A percentile compares a stretch with the other conserved stretches of the same genome.
Evolutionary conservation across 768 basidiomycete genomes (phyloP).

Genomic region (Chalciporus sphaerocephalus): DNA sequence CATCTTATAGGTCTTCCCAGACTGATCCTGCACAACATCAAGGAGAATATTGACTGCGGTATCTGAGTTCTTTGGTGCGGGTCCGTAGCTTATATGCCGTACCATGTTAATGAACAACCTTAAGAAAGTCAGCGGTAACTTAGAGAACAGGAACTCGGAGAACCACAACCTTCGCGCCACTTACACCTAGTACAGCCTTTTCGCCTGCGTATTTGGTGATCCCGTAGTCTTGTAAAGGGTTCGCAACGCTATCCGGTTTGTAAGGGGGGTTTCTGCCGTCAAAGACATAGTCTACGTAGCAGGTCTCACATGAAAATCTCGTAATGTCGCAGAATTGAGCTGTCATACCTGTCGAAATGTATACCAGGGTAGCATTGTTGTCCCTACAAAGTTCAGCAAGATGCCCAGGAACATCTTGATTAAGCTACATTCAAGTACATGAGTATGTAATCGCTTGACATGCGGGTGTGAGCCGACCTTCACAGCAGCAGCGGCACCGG

Average conservation of each 20-base stretch:
- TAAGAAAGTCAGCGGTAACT: constrained; percentile 23
- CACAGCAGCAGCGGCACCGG: constrained; percentile 68
- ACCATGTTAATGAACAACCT: not conserved
- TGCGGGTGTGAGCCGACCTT: constrained; percentile 39
- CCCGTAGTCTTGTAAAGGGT: constrained; percentile 88
- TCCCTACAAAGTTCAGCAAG: constrained; percentile 64
- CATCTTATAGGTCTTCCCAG: constrained; percentile 89
- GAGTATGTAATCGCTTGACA: not conserved
- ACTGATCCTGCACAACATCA: constrained; percentile 82
- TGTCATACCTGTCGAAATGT: constrained; percentile 81
- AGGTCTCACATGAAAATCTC: constrained; percentile 9
- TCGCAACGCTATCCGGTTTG: constrained; percentile 61
- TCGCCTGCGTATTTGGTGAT: constrained; percentile 86
- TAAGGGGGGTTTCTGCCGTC: constrained; percentile 93
- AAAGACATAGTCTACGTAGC: constrained; percentile 81
- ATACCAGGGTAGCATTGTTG: constrained; percentile 68
- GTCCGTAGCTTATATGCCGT: constrained; percentile 72
- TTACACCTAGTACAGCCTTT: constrained; percentile 59
- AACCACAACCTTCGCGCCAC: constrained; percentile 58
- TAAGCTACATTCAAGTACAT: constrained; percentile 50
- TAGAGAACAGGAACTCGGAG: constrained; percentile 88
- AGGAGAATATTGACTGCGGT: constrained; percentile 85
- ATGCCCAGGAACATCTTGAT: constrained; percentile 67
- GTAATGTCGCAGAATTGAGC: not conserved
- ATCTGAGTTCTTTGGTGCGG: constrained; percentile 78